Base-by-base conservation (phyloP, 805 yeast species). In the Teunomyces pallodes region DNA sequence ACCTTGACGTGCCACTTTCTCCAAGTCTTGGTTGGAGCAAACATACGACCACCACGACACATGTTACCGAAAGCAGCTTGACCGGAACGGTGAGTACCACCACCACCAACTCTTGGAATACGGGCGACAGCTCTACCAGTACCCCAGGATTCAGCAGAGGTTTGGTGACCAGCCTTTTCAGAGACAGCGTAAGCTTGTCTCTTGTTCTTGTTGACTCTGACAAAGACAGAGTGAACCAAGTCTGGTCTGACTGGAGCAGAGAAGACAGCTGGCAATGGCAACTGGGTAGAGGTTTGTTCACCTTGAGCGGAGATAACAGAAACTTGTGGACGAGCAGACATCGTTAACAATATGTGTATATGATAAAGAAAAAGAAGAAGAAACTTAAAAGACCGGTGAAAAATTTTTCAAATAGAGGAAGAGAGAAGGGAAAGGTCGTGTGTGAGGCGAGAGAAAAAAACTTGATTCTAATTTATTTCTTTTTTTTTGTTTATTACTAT, bases 1-100 rank as follows among this genome's bases (percentile, higher is more conserved):
- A 94, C 96, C 87, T 91, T 94, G 72, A 94, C 96, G 90, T 94
- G 96, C 99, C 99, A 94, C 83, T 86, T 92, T 88, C 99, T 90
- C 99, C 99, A 94, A 80, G 96, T 91, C 86, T 94, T 94, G 80
- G 99, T 94, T 78, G 99, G 99, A 79, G 99, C 97, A 74, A 94
- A 94, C 98, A 94, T 94, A 82, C 99, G 96, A 84, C 99, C 99
- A 79, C 97, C 97, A 81, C 99, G 92, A 86, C 99, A 94, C 99
- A 94, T 94, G 94, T 94, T 94, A 87, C 99, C 99, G 86, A 94
- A 94, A 76, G 99, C 99, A 79, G 90, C 99, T 82, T 94, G 99
- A 79, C 99, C 99, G 62, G 98, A 83, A 82, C 99, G 91, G 95
- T 90, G 97, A 77, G 99, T 94, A 88, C 99, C 99, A 76, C 96